Conservation (phyloP, 208 protist genomes). For the Herpetomonas tarakana region DNA sequence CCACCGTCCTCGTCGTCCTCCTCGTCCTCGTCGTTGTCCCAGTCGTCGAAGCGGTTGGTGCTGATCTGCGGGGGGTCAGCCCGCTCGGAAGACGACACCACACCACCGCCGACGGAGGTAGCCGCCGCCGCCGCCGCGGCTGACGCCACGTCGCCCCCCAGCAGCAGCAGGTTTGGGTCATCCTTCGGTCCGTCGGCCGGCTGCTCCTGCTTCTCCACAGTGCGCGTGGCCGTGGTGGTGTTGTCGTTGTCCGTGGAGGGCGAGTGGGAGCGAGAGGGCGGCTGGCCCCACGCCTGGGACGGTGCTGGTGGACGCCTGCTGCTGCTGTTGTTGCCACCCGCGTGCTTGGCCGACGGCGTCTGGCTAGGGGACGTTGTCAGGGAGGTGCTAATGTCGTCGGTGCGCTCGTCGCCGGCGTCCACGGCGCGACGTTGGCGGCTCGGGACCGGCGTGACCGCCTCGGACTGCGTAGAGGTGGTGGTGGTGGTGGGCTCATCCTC, state of each 20-base stretch:
- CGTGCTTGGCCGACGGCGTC: not conserved
- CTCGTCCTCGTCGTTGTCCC: slow-evolving; percentile 28
- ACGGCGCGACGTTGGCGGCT: not conserved
- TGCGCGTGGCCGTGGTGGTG: not conserved
- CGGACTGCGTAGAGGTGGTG: slow-evolving; percentile 13
- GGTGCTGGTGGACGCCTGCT: not conserved
- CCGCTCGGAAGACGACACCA: not conserved
- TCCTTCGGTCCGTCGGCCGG: no score
- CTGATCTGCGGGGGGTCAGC: not conserved
- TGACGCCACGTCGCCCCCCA: no score
- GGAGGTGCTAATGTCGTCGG: slow-evolving; percentile 22
- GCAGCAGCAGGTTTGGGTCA: no score
- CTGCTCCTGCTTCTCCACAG: not conserved
- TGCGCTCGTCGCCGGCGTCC: slow-evolving; percentile 9
- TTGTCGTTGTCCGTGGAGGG: not conserved
- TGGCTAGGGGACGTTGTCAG: slow-evolving; percentile 1
- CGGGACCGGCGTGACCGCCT: slow-evolving; percentile 9
- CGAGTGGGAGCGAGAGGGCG: not conserved
- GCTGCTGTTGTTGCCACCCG: no score
- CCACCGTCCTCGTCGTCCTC: slow-evolving; percentile 13
- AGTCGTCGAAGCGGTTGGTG: slow-evolving; percentile 7
- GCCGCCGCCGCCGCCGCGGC: not conserved
- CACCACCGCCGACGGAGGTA: not conserved
- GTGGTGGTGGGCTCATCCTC: slow-evolving; percentile 9
- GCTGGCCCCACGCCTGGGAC: not conserved